Evolutionary conservation across 179 eudicot genomes (phyloP).

Genomic region (Vitellaria paradoxa): DNA sequence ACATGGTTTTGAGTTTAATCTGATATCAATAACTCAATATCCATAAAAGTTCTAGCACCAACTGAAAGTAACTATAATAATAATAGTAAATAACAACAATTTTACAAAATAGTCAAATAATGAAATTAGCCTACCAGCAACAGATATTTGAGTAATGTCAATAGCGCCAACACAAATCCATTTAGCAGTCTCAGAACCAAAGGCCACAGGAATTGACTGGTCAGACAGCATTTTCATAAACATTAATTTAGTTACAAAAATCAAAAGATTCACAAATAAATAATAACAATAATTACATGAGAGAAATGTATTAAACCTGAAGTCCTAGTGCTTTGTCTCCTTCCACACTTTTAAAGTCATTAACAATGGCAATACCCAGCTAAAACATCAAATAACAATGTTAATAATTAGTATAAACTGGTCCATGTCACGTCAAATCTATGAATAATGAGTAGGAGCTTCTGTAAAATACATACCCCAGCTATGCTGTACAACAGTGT

Average conservation of each 20-base stretch:
- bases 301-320: conserved; percentile 45
- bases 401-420: neutral
- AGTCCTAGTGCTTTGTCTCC: conserved; percentile 93
- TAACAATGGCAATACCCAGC: conserved; percentile 97
- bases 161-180: conserved; percentile 98
- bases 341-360: conserved; percentile 96
- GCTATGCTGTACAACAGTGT: conserved; percentile 92
- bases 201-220: conserved; percentile 97
- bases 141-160: conserved; percentile 82
- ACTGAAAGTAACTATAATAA: neutral
- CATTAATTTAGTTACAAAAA: neutral
- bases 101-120: too few relatives aligned
- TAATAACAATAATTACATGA: neutral
- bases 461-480: conserved; percentile 56
- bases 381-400: conserved; percentile 26
- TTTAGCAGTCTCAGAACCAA: conserved; percentile 85
- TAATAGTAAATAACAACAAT: too few relatives aligned
- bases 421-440: conserved; percentile 10
- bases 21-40: neutral
- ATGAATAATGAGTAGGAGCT: neutral
- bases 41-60: neutral
- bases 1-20: neutral
- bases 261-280: neutral
- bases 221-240: conserved; percentile 14
- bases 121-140: conserved; percentile 60